phyloP scores from a whole-genome alignment of 2,329 filamentous ascomycete genomes.

The Hortaea werneckii region DNA sequence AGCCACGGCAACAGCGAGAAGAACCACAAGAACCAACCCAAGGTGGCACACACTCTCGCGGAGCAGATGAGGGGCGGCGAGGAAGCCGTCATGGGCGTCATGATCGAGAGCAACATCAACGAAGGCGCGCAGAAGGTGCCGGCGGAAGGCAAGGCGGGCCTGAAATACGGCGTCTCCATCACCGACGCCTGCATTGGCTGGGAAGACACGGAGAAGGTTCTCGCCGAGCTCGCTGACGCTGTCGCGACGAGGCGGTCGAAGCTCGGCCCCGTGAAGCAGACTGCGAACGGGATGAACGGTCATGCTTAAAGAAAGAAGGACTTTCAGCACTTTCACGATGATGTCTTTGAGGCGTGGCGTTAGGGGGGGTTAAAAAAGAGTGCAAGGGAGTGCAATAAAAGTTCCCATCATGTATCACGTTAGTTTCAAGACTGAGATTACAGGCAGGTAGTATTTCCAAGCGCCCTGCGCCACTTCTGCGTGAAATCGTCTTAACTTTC shows the following conservation, averaged over 20 bases:
- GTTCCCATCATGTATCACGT: neutral
- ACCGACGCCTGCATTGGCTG: constrained; percentile 95
- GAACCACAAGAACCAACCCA: constrained; percentile 94
- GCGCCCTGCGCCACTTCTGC: no score
- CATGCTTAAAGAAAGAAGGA: constrained; percentile 6
- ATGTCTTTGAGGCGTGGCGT: neutral
- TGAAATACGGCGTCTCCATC: constrained; percentile 92
- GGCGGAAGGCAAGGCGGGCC: constrained; percentile 67
- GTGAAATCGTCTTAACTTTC: no score
- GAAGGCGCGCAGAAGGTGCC: constrained; percentile 91
- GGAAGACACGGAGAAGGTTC: constrained; percentile 74
- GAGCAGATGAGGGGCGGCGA: constrained; percentile 81
- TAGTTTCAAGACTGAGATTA: neutral
- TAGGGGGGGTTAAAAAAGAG: neutral
- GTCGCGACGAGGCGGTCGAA: constrained; percentile 63
- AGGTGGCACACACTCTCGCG: constrained; percentile 72
- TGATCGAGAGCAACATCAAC: constrained; percentile 97
- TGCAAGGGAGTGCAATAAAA: no score
- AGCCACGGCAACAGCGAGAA: constrained; percentile 81
- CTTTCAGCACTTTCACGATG: neutral
- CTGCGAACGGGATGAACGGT: constrained; percentile 7
- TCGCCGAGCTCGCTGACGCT: constrained; percentile 68
- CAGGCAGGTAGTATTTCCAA: neutral
- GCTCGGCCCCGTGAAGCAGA: constrained; percentile 10
- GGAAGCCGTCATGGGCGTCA: constrained; percentile 84